phyloP scores from a whole-genome alignment of 2,329 filamentous ascomycete species.

The Didymella sp. region DNA sequence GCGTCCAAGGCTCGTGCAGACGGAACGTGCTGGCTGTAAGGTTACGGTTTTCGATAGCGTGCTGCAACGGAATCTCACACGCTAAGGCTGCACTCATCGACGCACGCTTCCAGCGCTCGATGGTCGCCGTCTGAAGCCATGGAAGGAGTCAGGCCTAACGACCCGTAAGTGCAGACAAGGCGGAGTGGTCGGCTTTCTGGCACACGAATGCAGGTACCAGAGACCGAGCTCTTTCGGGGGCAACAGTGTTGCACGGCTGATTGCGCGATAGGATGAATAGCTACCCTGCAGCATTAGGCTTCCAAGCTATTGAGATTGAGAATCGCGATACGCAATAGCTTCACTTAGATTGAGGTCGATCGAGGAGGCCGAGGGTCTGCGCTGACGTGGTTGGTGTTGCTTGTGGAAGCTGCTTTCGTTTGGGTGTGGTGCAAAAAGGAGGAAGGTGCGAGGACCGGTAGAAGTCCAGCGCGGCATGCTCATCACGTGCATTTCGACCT shows the following conservation, averaged over 20 bases:
- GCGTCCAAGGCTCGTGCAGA: neutral
- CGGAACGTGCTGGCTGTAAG: neutral
- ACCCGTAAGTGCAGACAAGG: neutral
- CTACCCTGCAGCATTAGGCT: slow-evolving; percentile 1
- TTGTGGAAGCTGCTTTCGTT: neutral
- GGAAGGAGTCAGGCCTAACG: neutral
- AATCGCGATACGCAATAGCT: slow-evolving; percentile 1
- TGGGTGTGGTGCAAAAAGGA: neutral
- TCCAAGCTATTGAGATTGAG: neutral
- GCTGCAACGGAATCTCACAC: neutral
- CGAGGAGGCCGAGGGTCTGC: neutral
- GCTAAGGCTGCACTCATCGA: neutral
- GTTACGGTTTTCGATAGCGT: slow-evolving; percentile 1
- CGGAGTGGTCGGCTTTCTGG: neutral
- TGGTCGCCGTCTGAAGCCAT: neutral
- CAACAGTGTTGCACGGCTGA: slow-evolving; percentile 2
- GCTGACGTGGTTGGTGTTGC: neutral
- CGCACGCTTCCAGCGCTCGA: neutral
- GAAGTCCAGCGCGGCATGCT: neutral
- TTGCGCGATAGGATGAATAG: slow-evolving; percentile 15
- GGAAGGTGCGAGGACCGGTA: neutral
- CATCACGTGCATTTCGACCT: neutral
- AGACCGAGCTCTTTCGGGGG: neutral
- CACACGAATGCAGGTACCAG: slow-evolving; percentile 25
- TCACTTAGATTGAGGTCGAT: neutral